phyloP scores from a whole-genome alignment of 345 rosid genomes.

The Pseudoturritis turrita region DNA sequence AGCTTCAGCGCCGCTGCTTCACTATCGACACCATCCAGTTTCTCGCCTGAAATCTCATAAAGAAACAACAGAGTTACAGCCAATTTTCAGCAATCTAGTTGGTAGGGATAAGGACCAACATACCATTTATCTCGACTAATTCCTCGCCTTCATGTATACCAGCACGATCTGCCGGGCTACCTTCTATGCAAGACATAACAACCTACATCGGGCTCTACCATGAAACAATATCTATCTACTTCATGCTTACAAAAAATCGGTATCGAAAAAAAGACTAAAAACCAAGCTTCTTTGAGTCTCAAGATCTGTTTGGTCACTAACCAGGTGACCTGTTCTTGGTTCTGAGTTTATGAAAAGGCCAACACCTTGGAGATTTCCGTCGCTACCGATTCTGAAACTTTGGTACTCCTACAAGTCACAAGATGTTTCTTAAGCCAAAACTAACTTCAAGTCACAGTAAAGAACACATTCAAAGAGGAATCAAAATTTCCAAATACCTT shows the following conservation, averaged over 20 bases:
- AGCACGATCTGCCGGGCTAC: conserved; percentile 89
- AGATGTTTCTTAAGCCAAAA: background rate
- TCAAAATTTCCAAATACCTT: conserved; percentile 41
- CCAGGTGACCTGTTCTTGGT: conserved; percentile 85
- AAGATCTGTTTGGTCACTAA: conserved; percentile 34
- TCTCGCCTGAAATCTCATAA: conserved; percentile 52
- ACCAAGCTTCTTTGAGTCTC: background rate
- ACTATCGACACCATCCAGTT: conserved; percentile 57
- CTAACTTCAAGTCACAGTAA: background rate
- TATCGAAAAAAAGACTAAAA: background rate
- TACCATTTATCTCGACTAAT: conserved; percentile 88
- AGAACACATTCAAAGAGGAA: background rate
- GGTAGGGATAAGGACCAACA: background rate
- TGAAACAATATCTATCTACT: conserved; percentile 16
- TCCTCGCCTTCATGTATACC: conserved; percentile 86
- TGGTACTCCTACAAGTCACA: conserved; percentile 68
- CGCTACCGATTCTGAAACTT: conserved; percentile 84
- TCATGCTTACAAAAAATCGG: background rate
- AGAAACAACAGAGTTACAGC: background rate
- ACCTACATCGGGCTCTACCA: conserved; percentile 46
- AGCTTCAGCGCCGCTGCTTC: conserved; percentile 87
- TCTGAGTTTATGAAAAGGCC: conserved; percentile 71
- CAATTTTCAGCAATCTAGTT: background rate
- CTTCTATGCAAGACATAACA: conserved; percentile 74
- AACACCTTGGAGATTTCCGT: conserved; percentile 90